Evolutionary conservation across 106 monocot species (phyloP).

Genomic region (Cymbidium sinense): DNA sequence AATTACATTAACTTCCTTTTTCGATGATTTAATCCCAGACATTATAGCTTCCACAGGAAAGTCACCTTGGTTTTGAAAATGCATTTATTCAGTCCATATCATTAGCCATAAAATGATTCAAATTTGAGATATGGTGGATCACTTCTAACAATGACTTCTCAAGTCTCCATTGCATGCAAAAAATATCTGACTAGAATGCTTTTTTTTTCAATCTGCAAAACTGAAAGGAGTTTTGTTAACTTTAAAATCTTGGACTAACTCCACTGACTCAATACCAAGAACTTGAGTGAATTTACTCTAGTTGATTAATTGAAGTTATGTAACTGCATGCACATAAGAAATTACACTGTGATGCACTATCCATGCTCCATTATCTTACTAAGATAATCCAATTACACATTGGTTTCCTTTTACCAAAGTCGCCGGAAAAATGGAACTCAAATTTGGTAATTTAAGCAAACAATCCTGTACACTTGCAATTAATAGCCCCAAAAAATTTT

Average conservation of each 20-base stretch:
- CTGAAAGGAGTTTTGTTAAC: too few relatives aligned
- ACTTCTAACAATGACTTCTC: too few relatives aligned
- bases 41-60: not conserved
- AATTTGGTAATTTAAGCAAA: not conserved
- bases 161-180: too few relatives aligned
- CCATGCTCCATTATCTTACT: too few relatives aligned
- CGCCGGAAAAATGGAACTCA: not conserved
- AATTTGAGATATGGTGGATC: not conserved
- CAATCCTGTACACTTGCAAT: not conserved
- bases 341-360: not conserved
- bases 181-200: too few relatives aligned
- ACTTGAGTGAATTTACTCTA: not conserved
- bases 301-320: too few relatives aligned
- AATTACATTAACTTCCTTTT: not conserved
- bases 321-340: not conserved
- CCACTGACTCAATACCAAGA: not conserved
- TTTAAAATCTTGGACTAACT: too few relatives aligned
- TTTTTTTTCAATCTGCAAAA: too few relatives aligned
- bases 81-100: not conserved
- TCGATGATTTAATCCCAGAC: not conserved
- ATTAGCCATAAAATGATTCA: not conserved
- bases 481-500: not conserved
- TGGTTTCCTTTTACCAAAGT: not conserved
- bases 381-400: not conserved
- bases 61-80: not conserved